phyloP scores from a whole-genome alignment of 2,329 filamentous ascomycete species.

The Fusarium longipes region DNA sequence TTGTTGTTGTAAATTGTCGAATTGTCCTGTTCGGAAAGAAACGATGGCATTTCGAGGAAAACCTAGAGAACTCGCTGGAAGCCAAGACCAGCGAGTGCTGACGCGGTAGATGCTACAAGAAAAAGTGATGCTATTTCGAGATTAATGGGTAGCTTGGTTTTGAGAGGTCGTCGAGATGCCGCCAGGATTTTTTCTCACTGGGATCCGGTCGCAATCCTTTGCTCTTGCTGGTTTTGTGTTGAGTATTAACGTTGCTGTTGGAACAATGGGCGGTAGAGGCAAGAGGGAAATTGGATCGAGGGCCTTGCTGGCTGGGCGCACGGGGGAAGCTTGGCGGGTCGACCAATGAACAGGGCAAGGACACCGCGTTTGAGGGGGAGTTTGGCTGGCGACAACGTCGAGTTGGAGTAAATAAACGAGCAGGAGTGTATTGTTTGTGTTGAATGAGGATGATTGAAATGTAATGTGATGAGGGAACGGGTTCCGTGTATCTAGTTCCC shows the following conservation, averaged over 20 bases:
- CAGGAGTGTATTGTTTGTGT: slow-evolving; percentile 1
- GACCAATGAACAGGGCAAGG: slow-evolving; percentile 40
- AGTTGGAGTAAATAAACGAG: slow-evolving; percentile 18
- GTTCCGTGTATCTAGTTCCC: slow-evolving; percentile 25
- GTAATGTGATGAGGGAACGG: slow-evolving; percentile 10
- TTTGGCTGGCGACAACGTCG: slow-evolving; percentile 4
- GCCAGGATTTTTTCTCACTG: slow-evolving; percentile 20
- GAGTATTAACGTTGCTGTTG: slow-evolving; percentile 29
- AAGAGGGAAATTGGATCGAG: slow-evolving; percentile 46
- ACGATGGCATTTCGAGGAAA: slow-evolving; percentile 65
- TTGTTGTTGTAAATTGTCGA: slow-evolving; percentile 56
- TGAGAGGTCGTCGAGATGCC: slow-evolving; percentile 22
- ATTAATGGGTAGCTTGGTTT: slow-evolving; percentile 29
- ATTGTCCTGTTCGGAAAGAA: slow-evolving; percentile 60
- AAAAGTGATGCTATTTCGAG: slow-evolving; percentile 42
- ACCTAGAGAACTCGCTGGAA: slow-evolving; percentile 37
- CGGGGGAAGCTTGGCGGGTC: slow-evolving; percentile 46
- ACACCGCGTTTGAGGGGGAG: slow-evolving; percentile 36
- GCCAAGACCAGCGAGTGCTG: slow-evolving; percentile 42
- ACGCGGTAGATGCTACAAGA: slow-evolving; percentile 41
- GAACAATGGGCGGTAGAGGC: slow-evolving; percentile 36
- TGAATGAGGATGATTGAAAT: slow-evolving; percentile 40
- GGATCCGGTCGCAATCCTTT: slow-evolving; percentile 14
- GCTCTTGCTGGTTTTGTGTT: slow-evolving; percentile 31
- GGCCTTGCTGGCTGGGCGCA: slow-evolving; percentile 43